These are phyloP conservation scores for Rubia tinctorum DNA, from an alignment of 305 asterid genomes.

Conservation along the genomic window DNA sequence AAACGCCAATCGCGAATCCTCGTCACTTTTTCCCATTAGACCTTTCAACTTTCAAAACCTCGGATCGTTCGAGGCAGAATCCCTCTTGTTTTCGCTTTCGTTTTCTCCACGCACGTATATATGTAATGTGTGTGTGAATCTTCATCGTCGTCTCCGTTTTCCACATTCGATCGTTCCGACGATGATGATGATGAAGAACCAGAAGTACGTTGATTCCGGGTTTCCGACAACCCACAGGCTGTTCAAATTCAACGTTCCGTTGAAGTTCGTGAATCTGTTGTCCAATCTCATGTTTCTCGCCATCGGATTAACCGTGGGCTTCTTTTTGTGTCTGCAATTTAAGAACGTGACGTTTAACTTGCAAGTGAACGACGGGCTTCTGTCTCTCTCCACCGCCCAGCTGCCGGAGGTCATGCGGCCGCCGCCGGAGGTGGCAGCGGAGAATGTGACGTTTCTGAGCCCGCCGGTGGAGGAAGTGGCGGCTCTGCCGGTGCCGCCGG, in stretches of 20 bases:
- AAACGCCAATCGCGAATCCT: conserved; percentile 1
- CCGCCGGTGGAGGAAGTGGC: conserved; percentile 9
- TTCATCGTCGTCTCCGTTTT: not conserved
- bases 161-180: not conserved
- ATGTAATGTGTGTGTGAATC: not conserved
- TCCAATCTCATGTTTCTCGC: conserved; percentile 45
- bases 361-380: conserved; percentile 45
- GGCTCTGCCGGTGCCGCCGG: conserved; percentile 24
- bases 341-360: conserved; percentile 50
- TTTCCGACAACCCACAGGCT: not conserved
- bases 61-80: conserved; percentile 3
- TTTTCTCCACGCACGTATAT: not conserved
- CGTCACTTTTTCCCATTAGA: not conserved
- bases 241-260: conserved; percentile 5
- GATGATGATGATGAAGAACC: conserved; percentile 7
- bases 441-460: not conserved
- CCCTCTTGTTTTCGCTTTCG: not conserved
- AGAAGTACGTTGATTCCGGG: not conserved
- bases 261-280: conserved; percentile 36
- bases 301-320: conserved; percentile 57
- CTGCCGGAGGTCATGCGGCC: not conserved
- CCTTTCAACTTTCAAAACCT: not conserved
- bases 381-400: conserved; percentile 39
- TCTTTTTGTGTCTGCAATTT: conserved; percentile 52
- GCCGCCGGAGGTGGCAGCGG: not conserved